Evolutionary conservation across 2,329 filamentous ascomycete genomes (phyloP), one percentile per base, ranked within the genome.

Genomic region (Colletotrichum sp.): DNA sequence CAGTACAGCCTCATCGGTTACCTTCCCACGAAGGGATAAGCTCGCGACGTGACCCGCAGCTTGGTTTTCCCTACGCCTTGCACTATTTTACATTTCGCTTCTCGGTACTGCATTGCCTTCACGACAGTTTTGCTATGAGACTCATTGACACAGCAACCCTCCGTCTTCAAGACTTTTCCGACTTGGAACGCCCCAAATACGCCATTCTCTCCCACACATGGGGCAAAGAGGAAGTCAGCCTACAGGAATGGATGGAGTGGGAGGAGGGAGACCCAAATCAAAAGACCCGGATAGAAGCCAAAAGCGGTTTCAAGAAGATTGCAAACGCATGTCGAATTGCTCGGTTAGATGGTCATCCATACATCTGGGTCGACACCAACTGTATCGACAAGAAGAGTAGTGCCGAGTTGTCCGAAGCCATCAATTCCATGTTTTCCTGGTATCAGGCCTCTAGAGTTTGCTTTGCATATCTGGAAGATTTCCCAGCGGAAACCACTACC

Each of bases 161-260:
- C 0, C 27, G 32, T 10, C 36, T 74, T 2, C 52, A 67, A 15
- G 43, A 55, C 8, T 58, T 70, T 77, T 71, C 68, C 30, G 66
- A 34, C 39, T 39, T 67, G 2, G 78, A 81, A 36, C 77, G 77
- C 12, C 81, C 82, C 3, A 71, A 72, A 34, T 83, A 83, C 67
- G 80, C 80, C 66, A 82, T 83, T 28, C 75, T 84, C 15, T 83
- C 82, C 16, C 82, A 84, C 69, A 82, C 80, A 6, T 82, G 81
- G 79, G 78, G 75, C 16, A 22, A 68, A 1, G 81, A 82, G 6
- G 82, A 84, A 62, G 78, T 82, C 34, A 79, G 76, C 15, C 78
- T 78, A 34, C 78, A 79, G 39, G 79, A 82, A 5, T 66, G 71
- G 39, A 32, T 36, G 7, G 13, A 22, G 10, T 65, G 43, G 71